phyloP scores from a whole-genome alignment of 805 yeast genomes.

The Candida taoyuanica region DNA sequence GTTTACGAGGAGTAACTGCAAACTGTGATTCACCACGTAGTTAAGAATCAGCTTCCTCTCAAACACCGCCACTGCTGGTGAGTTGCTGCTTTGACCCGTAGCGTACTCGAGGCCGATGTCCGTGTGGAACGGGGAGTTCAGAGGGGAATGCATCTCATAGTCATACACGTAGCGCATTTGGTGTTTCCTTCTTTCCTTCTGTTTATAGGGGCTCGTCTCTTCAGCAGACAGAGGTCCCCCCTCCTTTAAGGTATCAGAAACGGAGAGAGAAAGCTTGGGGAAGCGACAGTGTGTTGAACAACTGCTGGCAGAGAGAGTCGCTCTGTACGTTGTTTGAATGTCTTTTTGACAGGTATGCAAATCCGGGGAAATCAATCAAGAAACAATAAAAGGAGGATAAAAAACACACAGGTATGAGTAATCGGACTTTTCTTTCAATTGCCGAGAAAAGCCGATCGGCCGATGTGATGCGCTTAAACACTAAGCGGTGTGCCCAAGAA shows the following conservation, averaged over 20 bases:
- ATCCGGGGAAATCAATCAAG: background rate
- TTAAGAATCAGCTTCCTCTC: constrained; percentile 12
- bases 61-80: constrained; percentile 5
- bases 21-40: constrained; percentile 12
- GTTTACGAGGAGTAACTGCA: constrained; percentile 10
- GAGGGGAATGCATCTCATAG: constrained; percentile 17
- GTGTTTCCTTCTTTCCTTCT: no score
- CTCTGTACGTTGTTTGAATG: no score
- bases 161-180: constrained; percentile 13
- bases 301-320: no score
- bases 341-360: no score
- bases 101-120: constrained; percentile 13
- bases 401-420: background rate
- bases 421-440: background rate
- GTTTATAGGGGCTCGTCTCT: background rate
- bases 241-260: background rate
- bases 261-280: background rate
- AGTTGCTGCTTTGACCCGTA: constrained; percentile 5
- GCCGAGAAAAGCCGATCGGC: no score
- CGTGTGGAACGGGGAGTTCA: constrained; percentile 16
- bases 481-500: no score
- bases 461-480: no score
- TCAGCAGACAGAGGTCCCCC: background rate
- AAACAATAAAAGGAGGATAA: background rate
- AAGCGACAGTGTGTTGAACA: constrained; percentile 5